Conservation (phyloP, 2,329 filamentous ascomycete species). For the Clonostachys rhizophaga region DNA sequence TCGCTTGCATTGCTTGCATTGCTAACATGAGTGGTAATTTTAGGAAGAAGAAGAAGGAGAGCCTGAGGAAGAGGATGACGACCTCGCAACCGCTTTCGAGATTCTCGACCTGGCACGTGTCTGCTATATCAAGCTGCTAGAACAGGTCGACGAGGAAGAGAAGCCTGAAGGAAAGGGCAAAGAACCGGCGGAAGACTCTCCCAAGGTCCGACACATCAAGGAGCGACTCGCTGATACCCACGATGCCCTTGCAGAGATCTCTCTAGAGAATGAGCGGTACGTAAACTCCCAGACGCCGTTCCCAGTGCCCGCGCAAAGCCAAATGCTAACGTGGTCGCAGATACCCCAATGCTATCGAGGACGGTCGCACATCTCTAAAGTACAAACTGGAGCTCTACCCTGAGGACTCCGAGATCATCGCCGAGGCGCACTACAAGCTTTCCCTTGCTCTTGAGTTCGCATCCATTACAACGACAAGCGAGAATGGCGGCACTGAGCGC, state of each 20-base stretch:
- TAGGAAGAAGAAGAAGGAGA: constrained; percentile 34
- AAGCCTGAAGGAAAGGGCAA: constrained; percentile 33
- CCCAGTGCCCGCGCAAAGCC: background rate
- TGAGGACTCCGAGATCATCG: constrained; percentile 77
- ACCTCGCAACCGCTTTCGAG: constrained; percentile 75
- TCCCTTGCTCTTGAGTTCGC: constrained; percentile 93
- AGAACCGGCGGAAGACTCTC: constrained; percentile 31
- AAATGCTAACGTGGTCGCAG: constrained; percentile 25
- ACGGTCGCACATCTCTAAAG: constrained; percentile 71
- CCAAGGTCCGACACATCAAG: constrained; percentile 57
- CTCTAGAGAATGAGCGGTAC: constrained; percentile 86
- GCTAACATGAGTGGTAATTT: background rate
- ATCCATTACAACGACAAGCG: constrained; percentile 62
- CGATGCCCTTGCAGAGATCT: constrained; percentile 91
- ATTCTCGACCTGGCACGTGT: constrained; percentile 77
- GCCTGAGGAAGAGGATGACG: constrained; percentile 61
- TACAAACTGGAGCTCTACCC: constrained; percentile 78
- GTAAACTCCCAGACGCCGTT: constrained; percentile 4
- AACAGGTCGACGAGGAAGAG: constrained; percentile 27
- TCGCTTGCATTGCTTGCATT: background rate
- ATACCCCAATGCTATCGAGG: constrained; percentile 81
- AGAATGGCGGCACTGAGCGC: constrained; percentile 37
- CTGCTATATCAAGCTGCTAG: constrained; percentile 53
- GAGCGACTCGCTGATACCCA: constrained; percentile 90
- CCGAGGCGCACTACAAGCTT: constrained; percentile 95